Conservation (phyloP, 164 flowering plant genomes). For the Tetracentron sinense region DNA sequence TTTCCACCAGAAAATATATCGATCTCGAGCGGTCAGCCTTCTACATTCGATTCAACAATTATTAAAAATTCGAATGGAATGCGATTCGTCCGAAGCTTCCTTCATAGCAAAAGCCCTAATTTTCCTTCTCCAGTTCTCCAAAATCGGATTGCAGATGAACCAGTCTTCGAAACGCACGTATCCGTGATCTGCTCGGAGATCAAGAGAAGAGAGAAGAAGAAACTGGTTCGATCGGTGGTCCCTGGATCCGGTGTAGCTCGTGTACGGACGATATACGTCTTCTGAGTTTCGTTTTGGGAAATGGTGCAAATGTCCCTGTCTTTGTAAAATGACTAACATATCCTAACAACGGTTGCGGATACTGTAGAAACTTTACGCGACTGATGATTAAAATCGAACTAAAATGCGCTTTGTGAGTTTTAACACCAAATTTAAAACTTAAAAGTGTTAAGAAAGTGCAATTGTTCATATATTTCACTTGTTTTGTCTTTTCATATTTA, state of each 20-base stretch:
- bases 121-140: background rate
- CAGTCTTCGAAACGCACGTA: constrained; percentile 19
- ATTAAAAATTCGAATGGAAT: background rate
- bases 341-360: no score
- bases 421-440: no score
- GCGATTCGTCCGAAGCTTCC: constrained; percentile 17
- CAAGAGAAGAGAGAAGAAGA: background rate
- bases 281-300: no score
- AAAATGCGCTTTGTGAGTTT: no score
- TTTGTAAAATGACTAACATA: no score
- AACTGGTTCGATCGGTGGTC: background rate
- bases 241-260: constrained; percentile 19
- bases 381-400: no score
- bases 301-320: no score
- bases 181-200: constrained; percentile 27
- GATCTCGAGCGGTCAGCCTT: constrained; percentile 10
- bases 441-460: no score
- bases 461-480: no score
- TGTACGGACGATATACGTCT: no score
- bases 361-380: no score
- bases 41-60: background rate
- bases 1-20: constrained; percentile 18
- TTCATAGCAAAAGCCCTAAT: constrained; percentile 21
- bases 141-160: background rate
- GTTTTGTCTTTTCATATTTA: no score